Evolutionary conservation across 2,329 filamentous ascomycete species (phyloP).

Genomic region (Pyrenophora graminea): DNA sequence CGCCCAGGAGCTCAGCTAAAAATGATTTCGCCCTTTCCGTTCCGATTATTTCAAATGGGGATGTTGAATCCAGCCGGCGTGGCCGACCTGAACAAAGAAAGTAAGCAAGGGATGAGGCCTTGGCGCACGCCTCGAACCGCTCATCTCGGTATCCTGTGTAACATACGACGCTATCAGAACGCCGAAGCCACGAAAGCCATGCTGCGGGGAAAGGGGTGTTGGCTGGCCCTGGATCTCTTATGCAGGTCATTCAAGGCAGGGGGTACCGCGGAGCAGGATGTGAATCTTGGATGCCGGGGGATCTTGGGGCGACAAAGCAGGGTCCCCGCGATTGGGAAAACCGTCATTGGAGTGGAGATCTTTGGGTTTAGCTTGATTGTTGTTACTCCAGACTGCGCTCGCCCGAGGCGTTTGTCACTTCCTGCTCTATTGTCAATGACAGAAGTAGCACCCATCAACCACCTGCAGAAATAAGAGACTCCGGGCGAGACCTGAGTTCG

Average conservation of each 20-base stretch:
- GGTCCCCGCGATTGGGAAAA: too few species aligned
- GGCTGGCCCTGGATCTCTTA: not conserved
- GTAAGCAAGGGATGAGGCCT: not conserved
- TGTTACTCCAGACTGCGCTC: too few species aligned
- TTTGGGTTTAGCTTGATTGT: too few species aligned
- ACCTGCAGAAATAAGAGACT: too few species aligned
- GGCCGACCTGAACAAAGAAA: not conserved
- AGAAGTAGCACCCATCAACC: too few species aligned
- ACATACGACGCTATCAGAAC: not conserved
- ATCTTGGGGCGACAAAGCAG: too few species aligned
- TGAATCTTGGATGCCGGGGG: too few species aligned
- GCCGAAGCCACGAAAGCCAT: conserved; percentile 1
- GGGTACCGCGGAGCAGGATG: too few species aligned
- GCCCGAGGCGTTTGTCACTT: too few species aligned
- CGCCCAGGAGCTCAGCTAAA: not conserved
- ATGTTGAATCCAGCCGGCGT: not conserved
- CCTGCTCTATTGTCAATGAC: too few species aligned
- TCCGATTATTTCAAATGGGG: not conserved
- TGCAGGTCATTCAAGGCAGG: not conserved
- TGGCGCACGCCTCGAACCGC: not conserved
- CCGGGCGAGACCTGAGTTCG: too few species aligned
- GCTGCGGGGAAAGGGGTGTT: not conserved
- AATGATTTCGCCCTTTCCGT: not conserved
- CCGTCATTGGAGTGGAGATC: too few species aligned
- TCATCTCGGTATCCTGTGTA: not conserved